Evolutionary conservation across 345 rosid species (phyloP), one percentile per base, ranked within the genome.

Genomic region (Mangifera indica): DNA sequence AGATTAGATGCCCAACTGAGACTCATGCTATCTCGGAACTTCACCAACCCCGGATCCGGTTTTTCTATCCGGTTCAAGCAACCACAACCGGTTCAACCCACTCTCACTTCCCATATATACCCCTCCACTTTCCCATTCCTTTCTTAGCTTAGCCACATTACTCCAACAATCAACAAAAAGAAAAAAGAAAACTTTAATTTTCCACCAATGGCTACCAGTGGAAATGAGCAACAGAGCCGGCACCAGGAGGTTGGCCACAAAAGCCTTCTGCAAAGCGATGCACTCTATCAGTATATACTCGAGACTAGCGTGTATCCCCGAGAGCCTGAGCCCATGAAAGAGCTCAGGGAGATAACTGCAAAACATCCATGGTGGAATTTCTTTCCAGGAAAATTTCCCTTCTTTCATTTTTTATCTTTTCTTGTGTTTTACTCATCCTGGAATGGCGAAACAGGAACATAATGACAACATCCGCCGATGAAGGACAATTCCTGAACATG

Each of bases 221-320:
- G 32, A 29, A 29, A 29, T 29, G 32, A 29, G 32, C 32, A 29
- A 29, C 32, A 29, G 32, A 29, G 87, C 25, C 76, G 91, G 79
- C 98, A 95, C 73, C 91, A 86, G 67, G 99, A 93, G 79, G 96
- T 88, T 49, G 98, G 98, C 72, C 97, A 93, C 89, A 96, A 93
- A 82, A 93, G 96, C 75, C 96, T 96, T 62, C 72, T 96, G 40
- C 99, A 91, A 42, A 91, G 91, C 40, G 98, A 96, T 77, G 97
- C 85, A 37, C 98, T 96, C 29, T 93, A 91, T 76, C 99, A 91
- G 97, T 96, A 96, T 72, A 96, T 96, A 42, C 70, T 96, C n/a
- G 98, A 96, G 81, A 96, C 98, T 1, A 96, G 99, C 66, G 99
- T 96, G 56, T 96, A 91, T 78, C 99, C 99, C 49, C 88, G 89